phyloP scores from a whole-genome alignment of 2,329 filamentous ascomycete genomes.

The Chrysosporium queenslandicum region DNA sequence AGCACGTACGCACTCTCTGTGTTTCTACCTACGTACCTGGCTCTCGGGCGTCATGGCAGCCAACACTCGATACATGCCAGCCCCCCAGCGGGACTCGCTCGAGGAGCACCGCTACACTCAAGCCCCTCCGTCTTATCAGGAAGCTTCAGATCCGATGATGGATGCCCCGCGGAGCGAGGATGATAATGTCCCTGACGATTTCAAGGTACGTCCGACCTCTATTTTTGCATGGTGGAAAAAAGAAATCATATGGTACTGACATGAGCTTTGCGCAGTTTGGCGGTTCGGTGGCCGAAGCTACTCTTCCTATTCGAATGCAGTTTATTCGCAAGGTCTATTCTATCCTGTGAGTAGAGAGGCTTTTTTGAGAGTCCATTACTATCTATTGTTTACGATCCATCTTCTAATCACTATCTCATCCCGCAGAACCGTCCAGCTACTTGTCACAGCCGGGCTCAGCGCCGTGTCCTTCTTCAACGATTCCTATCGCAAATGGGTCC shows the following conservation, averaged over 20 bases:
- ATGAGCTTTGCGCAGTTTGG: slow-evolving; percentile 55
- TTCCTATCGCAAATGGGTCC: slow-evolving; percentile 77
- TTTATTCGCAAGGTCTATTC: slow-evolving; percentile 97
- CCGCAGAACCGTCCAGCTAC: slow-evolving; percentile 70
- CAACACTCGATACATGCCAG: slow-evolving; percentile 71
- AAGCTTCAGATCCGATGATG: slow-evolving; percentile 48
- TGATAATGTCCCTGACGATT: slow-evolving; percentile 92
- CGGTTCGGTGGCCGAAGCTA: slow-evolving; percentile 84
- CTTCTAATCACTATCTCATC: background rate
- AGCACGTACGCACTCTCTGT: background rate
- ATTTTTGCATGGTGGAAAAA: background rate
- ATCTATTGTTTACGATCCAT: too few species aligned
- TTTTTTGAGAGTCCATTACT: too few species aligned
- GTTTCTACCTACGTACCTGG: background rate
- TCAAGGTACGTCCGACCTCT: slow-evolving; percentile 56
- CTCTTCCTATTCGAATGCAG: slow-evolving; percentile 90
- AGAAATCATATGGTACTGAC: slow-evolving; percentile 10
- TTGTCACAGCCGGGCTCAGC: slow-evolving; percentile 72
- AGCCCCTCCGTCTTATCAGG: slow-evolving; percentile 73
- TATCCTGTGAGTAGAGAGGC: slow-evolving; percentile 60
- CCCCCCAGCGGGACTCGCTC: slow-evolving; percentile 77
- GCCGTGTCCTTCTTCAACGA: slow-evolving; percentile 74
- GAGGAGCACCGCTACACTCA: slow-evolving; percentile 61
- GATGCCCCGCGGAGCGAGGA: slow-evolving; percentile 62
- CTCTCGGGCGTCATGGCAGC: slow-evolving; percentile 49